Evolutionary conservation across 2,329 filamentous ascomycete genomes (phyloP).

Genomic region (Colletotrichum musicola): DNA sequence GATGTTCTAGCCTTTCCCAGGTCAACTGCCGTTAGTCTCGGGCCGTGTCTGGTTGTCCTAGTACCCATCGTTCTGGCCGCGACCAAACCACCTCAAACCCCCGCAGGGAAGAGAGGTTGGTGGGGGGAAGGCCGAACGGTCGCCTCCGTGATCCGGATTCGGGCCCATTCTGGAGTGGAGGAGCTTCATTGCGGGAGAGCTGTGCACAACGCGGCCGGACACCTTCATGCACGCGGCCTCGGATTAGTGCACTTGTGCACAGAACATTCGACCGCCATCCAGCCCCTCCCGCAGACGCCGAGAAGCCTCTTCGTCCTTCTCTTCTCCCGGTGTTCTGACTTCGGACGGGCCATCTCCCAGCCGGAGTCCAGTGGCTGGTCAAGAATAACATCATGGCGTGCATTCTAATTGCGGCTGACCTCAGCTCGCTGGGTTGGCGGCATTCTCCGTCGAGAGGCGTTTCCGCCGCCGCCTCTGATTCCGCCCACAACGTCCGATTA

Average conservation of each 20-base stretch:
- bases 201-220: slow-evolving; percentile 15
- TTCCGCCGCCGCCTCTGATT: slow-evolving; percentile 1
- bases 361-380: neutral
- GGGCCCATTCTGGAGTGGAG: slow-evolving; percentile 6
- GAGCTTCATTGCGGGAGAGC: slow-evolving; percentile 8
- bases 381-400: slow-evolving; percentile 16
- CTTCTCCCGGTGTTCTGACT: neutral
- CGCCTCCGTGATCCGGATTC: neutral
- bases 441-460: neutral
- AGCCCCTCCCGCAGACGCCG: slow-evolving; percentile 3
- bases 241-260: slow-evolving; percentile 19
- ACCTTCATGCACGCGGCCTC: neutral
- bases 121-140: too few species aligned
- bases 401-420: slow-evolving; percentile 7
- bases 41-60: neutral
- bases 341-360: neutral
- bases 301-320: neutral
- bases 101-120: neutral
- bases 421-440: neutral
- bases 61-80: neutral
- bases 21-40: slow-evolving; percentile 3
- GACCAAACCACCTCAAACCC: slow-evolving; percentile 12
- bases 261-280: neutral
- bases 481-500: slow-evolving; percentile 5
- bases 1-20: slow-evolving; percentile 1